A percentile compares a stretch with the other conserved stretches of the same genome.
Evolutionary conservation across 345 rosid species (phyloP).

Genomic region (Eucalyptus sideroxylon): DNA sequence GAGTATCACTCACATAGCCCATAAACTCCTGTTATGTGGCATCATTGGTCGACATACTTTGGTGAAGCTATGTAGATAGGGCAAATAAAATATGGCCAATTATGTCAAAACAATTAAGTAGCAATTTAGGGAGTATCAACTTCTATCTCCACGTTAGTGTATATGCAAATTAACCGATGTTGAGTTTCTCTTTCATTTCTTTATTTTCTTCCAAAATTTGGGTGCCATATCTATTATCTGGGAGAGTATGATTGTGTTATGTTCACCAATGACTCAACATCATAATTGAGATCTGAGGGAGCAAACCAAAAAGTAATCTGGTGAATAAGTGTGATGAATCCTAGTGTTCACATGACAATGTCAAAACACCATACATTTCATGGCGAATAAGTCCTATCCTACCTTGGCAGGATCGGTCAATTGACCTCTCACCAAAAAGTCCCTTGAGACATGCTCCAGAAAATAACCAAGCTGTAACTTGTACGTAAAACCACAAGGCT

Average conservation of each 20-base stretch:
- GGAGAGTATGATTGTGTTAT: not conserved
- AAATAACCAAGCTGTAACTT: slow-evolving; percentile 1
- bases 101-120: too few relatives aligned
- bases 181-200: too few relatives aligned
- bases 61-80: too few relatives aligned
- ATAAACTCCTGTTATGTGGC: too few relatives aligned
- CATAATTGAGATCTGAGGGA: not conserved
- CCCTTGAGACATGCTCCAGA: not conserved
- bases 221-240: not conserved
- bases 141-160: too few relatives aligned
- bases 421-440: not conserved
- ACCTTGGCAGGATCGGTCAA: not conserved
- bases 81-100: too few relatives aligned
- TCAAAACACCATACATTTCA: not conserved
- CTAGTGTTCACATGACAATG: not conserved
- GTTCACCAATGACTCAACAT: not conserved
- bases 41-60: too few relatives aligned
- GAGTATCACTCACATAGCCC: too few relatives aligned
- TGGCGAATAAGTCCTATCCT: not conserved
- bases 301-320: not conserved
- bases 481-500: not conserved
- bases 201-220: not conserved
- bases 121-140: too few relatives aligned
- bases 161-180: too few relatives aligned
- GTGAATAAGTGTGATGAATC: not conserved